Percentiles rank a stretch among this genome's conserved stretches.
phyloP scores from a whole-genome alignment of 2,329 filamentous ascomycete genomes.

The Dothideomycetes sp. region DNA sequence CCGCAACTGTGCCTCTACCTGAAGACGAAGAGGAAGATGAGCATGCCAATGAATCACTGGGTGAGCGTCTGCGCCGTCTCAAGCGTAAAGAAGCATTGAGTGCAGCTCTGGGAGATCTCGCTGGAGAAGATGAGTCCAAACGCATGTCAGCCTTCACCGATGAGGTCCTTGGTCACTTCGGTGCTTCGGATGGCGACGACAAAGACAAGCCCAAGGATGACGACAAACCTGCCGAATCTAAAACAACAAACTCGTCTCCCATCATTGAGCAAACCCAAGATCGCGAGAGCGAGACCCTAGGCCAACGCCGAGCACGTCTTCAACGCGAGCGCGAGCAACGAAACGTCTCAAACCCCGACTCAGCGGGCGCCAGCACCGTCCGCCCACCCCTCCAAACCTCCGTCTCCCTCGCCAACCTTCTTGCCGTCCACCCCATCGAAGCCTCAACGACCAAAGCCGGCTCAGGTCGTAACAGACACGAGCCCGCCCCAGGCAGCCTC shows the following conservation, averaged over 20 bases:
- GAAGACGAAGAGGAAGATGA: constrained; percentile 22
- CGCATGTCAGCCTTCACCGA: constrained; percentile 45
- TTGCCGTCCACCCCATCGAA: constrained; percentile 42
- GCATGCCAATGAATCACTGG: constrained; percentile 50
- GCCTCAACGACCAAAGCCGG: constrained; percentile 10
- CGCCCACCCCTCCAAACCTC: constrained; percentile 28
- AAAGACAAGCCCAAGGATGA: constrained; percentile 4
- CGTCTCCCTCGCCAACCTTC: constrained; percentile 51
- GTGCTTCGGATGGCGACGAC: no score
- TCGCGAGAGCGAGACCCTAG: constrained; percentile 66
- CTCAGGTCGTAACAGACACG: constrained; percentile 19
- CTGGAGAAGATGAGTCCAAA: constrained; percentile 30
- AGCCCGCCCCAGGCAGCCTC: constrained; percentile 15
- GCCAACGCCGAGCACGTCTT: constrained; percentile 62
- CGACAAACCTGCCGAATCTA: neutral
- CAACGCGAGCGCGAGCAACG: constrained; percentile 53
- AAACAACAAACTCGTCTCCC: neutral
- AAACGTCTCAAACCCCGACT: constrained; percentile 2
- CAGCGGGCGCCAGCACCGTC: constrained; percentile 21
- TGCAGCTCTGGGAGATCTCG: constrained; percentile 28
- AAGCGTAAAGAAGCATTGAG: constrained; percentile 44
- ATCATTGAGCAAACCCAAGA: neutral
- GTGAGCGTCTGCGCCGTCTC: constrained; percentile 53
- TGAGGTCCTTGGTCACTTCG: constrained; percentile 58
- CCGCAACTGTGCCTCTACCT: constrained; percentile 4